Evolutionary conservation across 768 basidiomycete species (phyloP), one percentile per base, ranked within the genome.

Genomic region (Boletellus ananiceps): DNA sequence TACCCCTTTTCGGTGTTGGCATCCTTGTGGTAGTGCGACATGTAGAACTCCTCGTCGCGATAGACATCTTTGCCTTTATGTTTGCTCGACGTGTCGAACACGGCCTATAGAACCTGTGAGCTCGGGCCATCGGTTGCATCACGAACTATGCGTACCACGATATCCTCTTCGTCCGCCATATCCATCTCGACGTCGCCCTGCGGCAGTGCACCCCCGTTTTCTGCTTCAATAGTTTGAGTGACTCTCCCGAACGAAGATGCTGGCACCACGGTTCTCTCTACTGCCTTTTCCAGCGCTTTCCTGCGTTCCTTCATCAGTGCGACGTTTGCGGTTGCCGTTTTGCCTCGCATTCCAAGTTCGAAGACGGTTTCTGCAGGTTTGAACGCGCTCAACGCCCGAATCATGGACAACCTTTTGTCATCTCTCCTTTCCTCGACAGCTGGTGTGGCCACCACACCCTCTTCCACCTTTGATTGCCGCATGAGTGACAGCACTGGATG

Each of bases 21-120:
- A 52, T 86, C 91, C 60, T 88, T 89, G 65, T 94, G 92, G 59
- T 85, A 84, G 72, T 98, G 84, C 2, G 89, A 87, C 80, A 98
- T 83, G 69, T 93, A 98, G 61, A 91, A 95, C 33, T 89, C 84
- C 2, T 82, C 76, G 58, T 97, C 94, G 9, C 81, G 81, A 68
- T 76, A 93, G 36, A 69, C 71, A 14, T 73, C 74, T 51, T 74
- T 73, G 7, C 54, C 62, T 9, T 55, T 58, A 43, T 72, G 80
- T 59, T 73, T 76, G 47, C 64, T 70, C 35, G 75, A 70, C 15
- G 70, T 74, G 19, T 84, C 78, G 54, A 91, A 90, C 12, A 85
- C 86, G 25, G 78, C 80, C 86, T 90, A 37, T 16, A 57, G 11
- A 44, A 52, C 25, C 16, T 25, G 43, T 58, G 45, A 60, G 53